phyloP scores from a whole-genome alignment of 345 rosid species.

The Boechera stricta region DNA sequence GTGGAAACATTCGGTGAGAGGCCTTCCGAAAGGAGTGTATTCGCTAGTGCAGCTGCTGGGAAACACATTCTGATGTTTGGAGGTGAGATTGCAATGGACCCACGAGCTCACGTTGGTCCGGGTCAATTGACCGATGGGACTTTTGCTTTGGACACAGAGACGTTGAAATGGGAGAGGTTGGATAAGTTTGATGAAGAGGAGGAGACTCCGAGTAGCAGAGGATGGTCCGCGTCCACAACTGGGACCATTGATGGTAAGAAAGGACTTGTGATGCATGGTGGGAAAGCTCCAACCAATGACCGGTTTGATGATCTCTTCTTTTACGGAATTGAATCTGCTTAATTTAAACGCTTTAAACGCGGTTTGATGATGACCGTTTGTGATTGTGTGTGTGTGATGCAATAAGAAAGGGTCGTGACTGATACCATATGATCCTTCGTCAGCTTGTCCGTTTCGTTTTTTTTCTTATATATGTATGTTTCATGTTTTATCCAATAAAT shows the following conservation, averaged over 20 bases:
- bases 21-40: slow-evolving; percentile 40
- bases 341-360: neutral
- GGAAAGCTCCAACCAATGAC: slow-evolving; percentile 40
- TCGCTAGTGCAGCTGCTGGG: slow-evolving; percentile 40
- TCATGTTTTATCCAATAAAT: neutral
- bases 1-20: slow-evolving; percentile 41
- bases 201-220: slow-evolving; percentile 29
- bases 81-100: slow-evolving; percentile 41
- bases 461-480: neutral
- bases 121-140: slow-evolving; percentile 38
- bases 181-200: slow-evolving; percentile 25
- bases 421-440: neutral
- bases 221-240: slow-evolving; percentile 41
- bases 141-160: slow-evolving; percentile 37
- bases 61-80: slow-evolving; percentile 41
- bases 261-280: slow-evolving; percentile 41
- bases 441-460: neutral
- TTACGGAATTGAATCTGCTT: neutral
- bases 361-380: neutral
- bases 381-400: slow-evolving; percentile 4
- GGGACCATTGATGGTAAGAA: slow-evolving; percentile 32
- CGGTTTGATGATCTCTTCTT: slow-evolving; percentile 41
- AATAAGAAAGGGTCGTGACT: neutral
- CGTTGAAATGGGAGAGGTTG: slow-evolving; percentile 35
- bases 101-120: slow-evolving; percentile 35